These are phyloP conservation scores for Picea glauca DNA, from an alignment of 75 land plant genomes.

Conservation along the genomic window DNA sequence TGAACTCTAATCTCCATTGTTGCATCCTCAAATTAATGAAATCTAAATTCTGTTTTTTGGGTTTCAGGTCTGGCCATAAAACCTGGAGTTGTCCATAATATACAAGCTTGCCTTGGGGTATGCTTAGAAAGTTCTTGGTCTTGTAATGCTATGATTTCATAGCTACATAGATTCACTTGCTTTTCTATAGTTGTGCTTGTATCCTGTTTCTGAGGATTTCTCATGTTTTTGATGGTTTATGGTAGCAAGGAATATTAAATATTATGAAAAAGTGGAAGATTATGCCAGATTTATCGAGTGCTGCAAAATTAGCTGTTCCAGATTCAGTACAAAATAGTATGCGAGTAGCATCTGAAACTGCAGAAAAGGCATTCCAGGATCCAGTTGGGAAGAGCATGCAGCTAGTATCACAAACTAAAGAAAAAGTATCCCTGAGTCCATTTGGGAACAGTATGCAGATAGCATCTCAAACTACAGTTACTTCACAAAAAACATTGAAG, in stretches of 20 bases:
- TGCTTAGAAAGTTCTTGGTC: not conserved
- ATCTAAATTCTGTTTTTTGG: constrained; percentile 1
- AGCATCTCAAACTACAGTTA: not conserved
- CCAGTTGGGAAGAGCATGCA: constrained; percentile 7
- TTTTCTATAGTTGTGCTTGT: not conserved
- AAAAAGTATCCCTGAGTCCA: not conserved
- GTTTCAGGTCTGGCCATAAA: constrained; percentile 10
- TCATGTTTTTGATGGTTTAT: not conserved
- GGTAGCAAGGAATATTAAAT: constrained; percentile 3
- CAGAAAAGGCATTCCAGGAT: constrained; percentile 10
- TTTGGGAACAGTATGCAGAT: constrained; percentile 9
- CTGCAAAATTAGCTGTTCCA: not conserved
- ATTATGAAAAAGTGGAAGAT: constrained; percentile 10
- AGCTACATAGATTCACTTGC: not conserved
- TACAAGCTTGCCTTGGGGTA: constrained; percentile 9
- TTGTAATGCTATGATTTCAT: not conserved
- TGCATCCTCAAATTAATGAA: not conserved
- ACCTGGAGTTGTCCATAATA: constrained; percentile 2
- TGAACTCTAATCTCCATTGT: not conserved
- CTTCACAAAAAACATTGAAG: not conserved
- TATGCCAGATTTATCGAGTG: not conserved
- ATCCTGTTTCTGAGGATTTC: constrained; percentile 1
- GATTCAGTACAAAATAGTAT: constrained; percentile 2
- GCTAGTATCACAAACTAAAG: not conserved
- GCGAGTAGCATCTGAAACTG: constrained; percentile 10